phyloP scores from a whole-genome alignment of 2,329 filamentous ascomycete species.

The Fusarium nanum region DNA sequence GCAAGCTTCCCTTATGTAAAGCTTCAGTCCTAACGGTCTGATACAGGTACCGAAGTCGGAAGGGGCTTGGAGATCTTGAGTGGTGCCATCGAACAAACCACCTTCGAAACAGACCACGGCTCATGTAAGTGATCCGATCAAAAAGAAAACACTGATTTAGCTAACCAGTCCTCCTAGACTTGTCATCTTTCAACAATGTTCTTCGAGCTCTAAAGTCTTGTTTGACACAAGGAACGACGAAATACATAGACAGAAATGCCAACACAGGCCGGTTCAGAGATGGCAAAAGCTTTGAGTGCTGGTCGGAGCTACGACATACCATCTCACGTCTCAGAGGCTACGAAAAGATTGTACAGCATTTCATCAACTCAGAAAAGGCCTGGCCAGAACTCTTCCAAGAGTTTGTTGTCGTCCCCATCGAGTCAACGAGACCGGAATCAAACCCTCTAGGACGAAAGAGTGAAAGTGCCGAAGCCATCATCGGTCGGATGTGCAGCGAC shows the following conservation, averaged over 20 bases:
- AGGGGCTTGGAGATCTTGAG: neutral
- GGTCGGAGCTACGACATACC: conserved; percentile 49
- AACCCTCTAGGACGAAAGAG: conserved; percentile 39
- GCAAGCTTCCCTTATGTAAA: rapidly evolving
- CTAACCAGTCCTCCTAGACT: neutral
- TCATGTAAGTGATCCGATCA: neutral
- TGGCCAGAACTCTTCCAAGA: conserved; percentile 51
- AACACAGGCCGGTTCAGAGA: conserved; percentile 27
- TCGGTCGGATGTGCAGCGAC: conserved; percentile 38
- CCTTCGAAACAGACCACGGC: neutral
- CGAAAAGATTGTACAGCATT: conserved; percentile 16
- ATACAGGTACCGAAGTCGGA: neutral
- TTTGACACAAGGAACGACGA: neutral
- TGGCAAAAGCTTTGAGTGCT: conserved; percentile 35
- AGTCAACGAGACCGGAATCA: conserved; percentile 37
- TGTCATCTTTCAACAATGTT: neutral
- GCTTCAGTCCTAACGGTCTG: neutral
- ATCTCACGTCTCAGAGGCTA: conserved; percentile 46
- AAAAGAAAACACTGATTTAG: rapidly evolving
- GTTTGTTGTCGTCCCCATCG: conserved; percentile 43
- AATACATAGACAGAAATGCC: conserved; percentile 24
- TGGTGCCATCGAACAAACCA: neutral
- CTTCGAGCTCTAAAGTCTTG: conserved; percentile 16
- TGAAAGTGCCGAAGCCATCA: conserved; percentile 35
- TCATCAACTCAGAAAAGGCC: conserved; percentile 33